Base-by-base conservation (phyloP, 23 red algal species). In the Gracilaria vermiculophylla region DNA sequence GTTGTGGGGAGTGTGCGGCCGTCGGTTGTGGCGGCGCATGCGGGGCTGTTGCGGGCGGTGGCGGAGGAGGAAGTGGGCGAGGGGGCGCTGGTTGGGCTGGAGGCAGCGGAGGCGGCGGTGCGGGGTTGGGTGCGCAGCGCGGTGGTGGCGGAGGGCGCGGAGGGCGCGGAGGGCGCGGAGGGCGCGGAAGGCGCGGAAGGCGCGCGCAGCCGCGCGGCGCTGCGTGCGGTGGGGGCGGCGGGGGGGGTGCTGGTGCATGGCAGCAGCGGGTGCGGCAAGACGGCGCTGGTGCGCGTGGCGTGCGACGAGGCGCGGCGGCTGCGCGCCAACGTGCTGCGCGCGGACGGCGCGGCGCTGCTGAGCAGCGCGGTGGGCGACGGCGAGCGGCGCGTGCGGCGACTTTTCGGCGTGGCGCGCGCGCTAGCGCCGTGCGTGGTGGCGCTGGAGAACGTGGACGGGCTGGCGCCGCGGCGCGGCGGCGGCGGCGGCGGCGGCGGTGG, bases 211-310 rank as follows among this genome's bases (percentile, higher is more conserved):
- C 5, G 12, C 43, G 43, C 43, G 43, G 43, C 39, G 39, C n/a
- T 48, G 17, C 39, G 14, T 5, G 14, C 12, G 3, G 32, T 73
- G 5, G 37, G 37, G 6, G 40, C 37, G 19, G 31, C 12, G 28
- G 37, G 87, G 10, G 97, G 97, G n/a, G 67, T 95, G 40, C 54
- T 99, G 49, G 16, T 99, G 15, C 83, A 95, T 49, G 97, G 97
- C 5, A 77, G 90, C 12, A 79, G 88, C 41, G 97, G 97, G 5
- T 94, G 93, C 62, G 97, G 97, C 31, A 99, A 99, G 77, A 94
- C 89, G 27, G 81, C 94, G 33, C 64, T 99, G 24, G 43, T 92
- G 29, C 65, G 17, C 88, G 78, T 32, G 80, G 69, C 2, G 82
- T 76, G 35, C 78, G 72, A 9, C 70, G 83, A 80, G 45, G 92